These are phyloP conservation scores for Stemphylium vesicarium DNA, from an alignment of 2,329 filamentous ascomycete species.

Conservation along the genomic window DNA sequence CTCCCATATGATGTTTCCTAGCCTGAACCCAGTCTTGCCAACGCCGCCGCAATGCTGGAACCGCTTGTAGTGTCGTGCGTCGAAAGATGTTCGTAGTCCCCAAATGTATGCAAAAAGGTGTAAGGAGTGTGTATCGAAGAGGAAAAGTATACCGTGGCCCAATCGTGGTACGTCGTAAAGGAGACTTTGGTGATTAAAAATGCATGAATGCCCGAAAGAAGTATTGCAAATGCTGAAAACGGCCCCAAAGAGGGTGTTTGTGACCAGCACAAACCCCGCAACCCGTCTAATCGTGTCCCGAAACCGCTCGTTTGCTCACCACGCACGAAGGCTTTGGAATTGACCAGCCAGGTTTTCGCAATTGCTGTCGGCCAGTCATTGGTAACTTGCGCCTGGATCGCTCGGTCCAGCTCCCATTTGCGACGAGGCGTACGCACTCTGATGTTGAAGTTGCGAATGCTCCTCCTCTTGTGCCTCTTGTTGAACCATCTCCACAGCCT, in stretches of 20 bases:
- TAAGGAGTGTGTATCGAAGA: constrained; percentile 20
- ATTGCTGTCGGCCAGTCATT: constrained; percentile 43
- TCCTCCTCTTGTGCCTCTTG: constrained; percentile 30
- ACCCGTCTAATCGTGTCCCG: constrained; percentile 8
- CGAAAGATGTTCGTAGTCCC: constrained; percentile 9
- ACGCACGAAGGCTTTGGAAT: constrained; percentile 37
- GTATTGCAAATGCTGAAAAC: constrained; percentile 10
- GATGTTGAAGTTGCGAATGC: constrained; percentile 33
- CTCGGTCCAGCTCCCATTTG: constrained; percentile 40
- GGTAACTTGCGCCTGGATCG: constrained; percentile 42
- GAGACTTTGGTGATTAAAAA: constrained; percentile 38
- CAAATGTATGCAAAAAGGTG: constrained; percentile 22
- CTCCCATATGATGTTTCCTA: constrained; percentile 22
- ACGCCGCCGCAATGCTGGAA: constrained; percentile 29
- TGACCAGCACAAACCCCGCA: constrained; percentile 43
- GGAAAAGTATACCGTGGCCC: constrained; percentile 35
- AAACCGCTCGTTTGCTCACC: constrained; percentile 26
- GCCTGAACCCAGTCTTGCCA: constrained; percentile 24
- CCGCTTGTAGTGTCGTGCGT: constrained; percentile 9
- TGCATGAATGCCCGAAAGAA: constrained; percentile 24
- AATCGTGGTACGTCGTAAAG: constrained; percentile 42
- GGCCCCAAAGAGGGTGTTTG: constrained; percentile 15
- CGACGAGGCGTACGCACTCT: constrained; percentile 40
- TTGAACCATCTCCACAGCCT: constrained; percentile 35
- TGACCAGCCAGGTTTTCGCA: constrained; percentile 21